Base-by-base conservation (phyloP, 345 rosid genomes). In the Eucalyptus melliodora region DNA sequence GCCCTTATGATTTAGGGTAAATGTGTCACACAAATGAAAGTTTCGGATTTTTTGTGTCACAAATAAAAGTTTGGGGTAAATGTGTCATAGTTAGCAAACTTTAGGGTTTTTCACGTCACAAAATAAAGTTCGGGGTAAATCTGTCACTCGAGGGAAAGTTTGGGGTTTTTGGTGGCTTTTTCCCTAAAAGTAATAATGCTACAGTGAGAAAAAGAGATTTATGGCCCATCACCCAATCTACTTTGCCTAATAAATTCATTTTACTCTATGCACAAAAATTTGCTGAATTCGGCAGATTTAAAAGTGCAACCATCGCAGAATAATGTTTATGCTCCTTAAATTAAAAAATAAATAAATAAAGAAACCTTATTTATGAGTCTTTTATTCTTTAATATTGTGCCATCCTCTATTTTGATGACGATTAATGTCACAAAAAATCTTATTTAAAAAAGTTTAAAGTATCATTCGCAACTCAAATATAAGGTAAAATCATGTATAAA, bases 321-420 rank as follows among this genome's bases (percentile, higher is more conserved):
- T n/a, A 65, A 4, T 14, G 19, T 65, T 65, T 65, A 1, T 65
- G 77, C 37, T 65, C 77, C 77, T 65, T 65, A 30, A n/a, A 65
- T n/a, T 4, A 30, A 65, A 13, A 30, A 62, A 50, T 14, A 47
- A 12, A 44, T 8, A 62, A 30, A 3, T 6, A 62, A 62, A 56
- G 6, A 60, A 60, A 60, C 4, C 0, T 11, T 26, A 24, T 26
- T 24, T 26, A 3, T 7, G 0, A n/a, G 77, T 15, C 9, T 0
- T n/a, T 0, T 30, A 65, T 15, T 65, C 77, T 30, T n/a, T n/a
- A n/a, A n/a, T 65, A 15, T 65, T 65, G 77, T 15, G 77, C 10
- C 0, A 65, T 65, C 77, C 19, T 65, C 37, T 65, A 65, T 15
- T n/a, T 65, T 1, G 1, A 4, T 65, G 34, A n/a, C 0, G 37